Percentiles rank a stretch among this genome's conserved stretches.
phyloP scores from a whole-genome alignment of 768 basidiomycete species.

The Pleurotus djamor region DNA sequence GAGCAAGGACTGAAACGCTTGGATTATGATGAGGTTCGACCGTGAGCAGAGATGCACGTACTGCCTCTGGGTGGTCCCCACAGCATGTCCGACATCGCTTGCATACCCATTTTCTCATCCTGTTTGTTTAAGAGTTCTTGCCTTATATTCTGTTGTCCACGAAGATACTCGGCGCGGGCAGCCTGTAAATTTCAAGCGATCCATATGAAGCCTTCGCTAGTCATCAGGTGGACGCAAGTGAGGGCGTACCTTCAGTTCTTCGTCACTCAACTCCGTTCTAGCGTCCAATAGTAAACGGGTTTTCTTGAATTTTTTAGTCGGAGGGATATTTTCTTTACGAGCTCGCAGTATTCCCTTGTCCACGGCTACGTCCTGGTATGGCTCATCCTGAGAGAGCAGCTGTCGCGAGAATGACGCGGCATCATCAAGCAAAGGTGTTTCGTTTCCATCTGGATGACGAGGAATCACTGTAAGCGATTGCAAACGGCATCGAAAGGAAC shows the following conservation, averaged over 20 bases:
- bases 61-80: slow-evolving; percentile 66
- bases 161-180: slow-evolving; percentile 65
- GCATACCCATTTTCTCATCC: slow-evolving; percentile 51
- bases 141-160: slow-evolving; percentile 55
- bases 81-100: slow-evolving; percentile 59
- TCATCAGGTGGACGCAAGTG: not conserved
- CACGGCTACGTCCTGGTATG: slow-evolving; percentile 20
- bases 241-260: slow-evolving; percentile 65
- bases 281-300: slow-evolving; percentile 65
- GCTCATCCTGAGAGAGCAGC: slow-evolving; percentile 31
- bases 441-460: too few relatives aligned
- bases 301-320: slow-evolving; percentile 35
- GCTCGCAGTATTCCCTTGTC: slow-evolving; percentile 25
- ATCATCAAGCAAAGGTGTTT: too few relatives aligned
- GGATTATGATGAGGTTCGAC: not conserved
- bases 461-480: too few relatives aligned
- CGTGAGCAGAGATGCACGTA: slow-evolving; percentile 27
- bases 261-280: slow-evolving; percentile 79
- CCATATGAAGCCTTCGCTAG: too few relatives aligned
- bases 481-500: slow-evolving; percentile 10
- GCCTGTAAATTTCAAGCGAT: slow-evolving; percentile 31
- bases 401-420: too few relatives aligned
- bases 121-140: slow-evolving; percentile 50
- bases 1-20: slow-evolving; percentile 54
- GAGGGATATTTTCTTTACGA: slow-evolving; percentile 12